Base-by-base conservation (phyloP, 78 protist genomes). In the Planoprotostelium fungivorum region DNA sequence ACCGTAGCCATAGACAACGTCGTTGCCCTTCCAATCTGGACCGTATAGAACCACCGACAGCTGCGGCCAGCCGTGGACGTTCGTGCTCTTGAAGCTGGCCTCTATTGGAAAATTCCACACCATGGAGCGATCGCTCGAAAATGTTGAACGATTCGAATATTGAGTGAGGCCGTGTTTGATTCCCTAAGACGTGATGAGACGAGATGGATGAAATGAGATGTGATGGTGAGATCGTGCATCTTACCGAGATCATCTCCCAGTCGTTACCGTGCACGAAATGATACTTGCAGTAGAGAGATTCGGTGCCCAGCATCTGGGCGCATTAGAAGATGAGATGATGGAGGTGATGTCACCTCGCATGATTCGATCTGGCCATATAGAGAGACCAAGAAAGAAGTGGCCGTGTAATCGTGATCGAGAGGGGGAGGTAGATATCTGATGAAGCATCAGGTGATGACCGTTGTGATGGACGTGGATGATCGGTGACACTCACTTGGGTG, bases 41-140 rank as follows among this genome's bases (percentile, higher is more conserved):
- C 86, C 90, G 87, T 36, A 88, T 31, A 83, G 36, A 1, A 38
- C 35, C 37, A 83, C 36, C 23, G 88, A 38, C 5, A 91, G 23
- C 85, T 91, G 93, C 34, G 93, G 93, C 93, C 93, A 91, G 29
- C 93, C 93, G 63, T 51, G 35, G 63, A 34, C 87, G 36, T 88
- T 63, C 9, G 90, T 91, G 1, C 73, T 1, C 35, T 36, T 25
- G 16, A 91, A 88, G 10, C 90, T 88, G 35, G 38, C 85, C 9
- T 91, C 93, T 35, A 91, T 0, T 0, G 93, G 93, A 28, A 88
- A 91, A 88, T 91, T 91, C 90, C 90, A 91, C 29, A 88, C 85
- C 34, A 87, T 1, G 16, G 88, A 16, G 5, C 73, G 5, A 16
- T 51, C 73, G 73, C 73, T 51, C 16, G 73, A 5, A 51, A 25